Conservation (phyloP, 768 basidiomycete species). For the Suillus alpinus region DNA sequence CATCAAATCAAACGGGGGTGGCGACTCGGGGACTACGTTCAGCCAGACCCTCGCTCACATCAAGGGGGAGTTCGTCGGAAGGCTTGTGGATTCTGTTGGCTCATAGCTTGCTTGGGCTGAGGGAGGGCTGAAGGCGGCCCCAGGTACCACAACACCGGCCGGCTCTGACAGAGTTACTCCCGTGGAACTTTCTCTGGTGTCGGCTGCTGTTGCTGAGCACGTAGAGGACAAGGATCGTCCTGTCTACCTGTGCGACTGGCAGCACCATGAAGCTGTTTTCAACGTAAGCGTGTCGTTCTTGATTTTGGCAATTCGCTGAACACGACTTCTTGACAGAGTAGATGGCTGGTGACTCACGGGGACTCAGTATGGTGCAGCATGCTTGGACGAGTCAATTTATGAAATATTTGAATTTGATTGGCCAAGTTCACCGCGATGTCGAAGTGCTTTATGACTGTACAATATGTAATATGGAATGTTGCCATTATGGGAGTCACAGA, state of each 20-base stretch:
- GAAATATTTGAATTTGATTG: not conserved
- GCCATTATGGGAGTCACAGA: too few species aligned
- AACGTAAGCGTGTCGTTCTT: constrained; percentile 12
- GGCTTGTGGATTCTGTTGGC: constrained; percentile 16
- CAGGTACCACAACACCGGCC: too few species aligned
- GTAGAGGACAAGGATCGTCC: too few species aligned
- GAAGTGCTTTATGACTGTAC: not conserved
- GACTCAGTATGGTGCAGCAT: not conserved
- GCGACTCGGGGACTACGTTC: constrained; percentile 9
- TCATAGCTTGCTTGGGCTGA: constrained; percentile 16
- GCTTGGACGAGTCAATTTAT: not conserved
- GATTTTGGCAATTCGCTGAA: not conserved
- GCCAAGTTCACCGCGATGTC: not conserved
- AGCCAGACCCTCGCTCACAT: constrained; percentile 13
- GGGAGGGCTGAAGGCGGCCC: constrained; percentile 10
- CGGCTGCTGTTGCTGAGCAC: too few species aligned
- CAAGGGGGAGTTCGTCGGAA: constrained; percentile 12
- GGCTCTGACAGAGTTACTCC: too few species aligned
- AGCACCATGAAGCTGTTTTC: too few species aligned
- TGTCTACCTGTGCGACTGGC: too few species aligned
- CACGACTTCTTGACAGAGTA: not conserved
- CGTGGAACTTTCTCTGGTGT: too few species aligned
- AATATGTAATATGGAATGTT: not conserved
- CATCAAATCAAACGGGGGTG: constrained; percentile 12
- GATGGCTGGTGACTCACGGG: constrained; percentile 5